Conservation (phyloP, 805 yeast species). For the Jamesozyma rosinii region DNA sequence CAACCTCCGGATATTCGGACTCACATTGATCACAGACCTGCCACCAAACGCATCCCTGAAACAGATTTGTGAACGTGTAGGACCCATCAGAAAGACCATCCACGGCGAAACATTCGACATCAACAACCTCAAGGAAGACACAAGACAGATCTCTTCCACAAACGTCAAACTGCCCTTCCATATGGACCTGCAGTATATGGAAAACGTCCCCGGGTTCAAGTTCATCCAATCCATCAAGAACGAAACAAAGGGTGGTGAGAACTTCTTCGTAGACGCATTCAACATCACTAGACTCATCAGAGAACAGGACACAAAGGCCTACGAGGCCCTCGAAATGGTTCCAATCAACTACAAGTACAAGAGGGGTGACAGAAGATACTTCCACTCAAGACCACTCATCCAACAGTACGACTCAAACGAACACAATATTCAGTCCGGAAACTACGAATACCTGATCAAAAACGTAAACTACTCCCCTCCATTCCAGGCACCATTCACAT, state of each 20-base stretch:
- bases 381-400: constrained; percentile 51
- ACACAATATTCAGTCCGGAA: constrained; percentile 23
- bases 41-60: constrained; percentile 39
- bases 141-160: constrained; percentile 65
- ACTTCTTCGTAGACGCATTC: constrained; percentile 60
- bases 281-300: constrained; percentile 51
- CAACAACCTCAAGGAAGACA: constrained; percentile 36
- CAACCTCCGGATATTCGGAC: constrained; percentile 46
- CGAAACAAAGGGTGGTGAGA: constrained; percentile 48
- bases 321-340: constrained; percentile 47
- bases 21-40: constrained; percentile 44
- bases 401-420: constrained; percentile 42
- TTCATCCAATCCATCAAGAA: constrained; percentile 43
- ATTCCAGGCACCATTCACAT: constrained; percentile 70
- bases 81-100: constrained; percentile 61
- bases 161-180: constrained; percentile 57
- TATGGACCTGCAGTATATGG: constrained; percentile 69
- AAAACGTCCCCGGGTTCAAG: constrained; percentile 71
- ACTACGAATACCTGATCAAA: constrained; percentile 33
- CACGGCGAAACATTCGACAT: constrained; percentile 69
- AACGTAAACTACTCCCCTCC: constrained; percentile 73
- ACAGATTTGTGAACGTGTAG: constrained; percentile 45
- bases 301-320: constrained; percentile 51
- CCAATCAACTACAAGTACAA: constrained; percentile 65
- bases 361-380: constrained; percentile 53